These are phyloP conservation scores for Vaccinium darrowii DNA, from an alignment of 148 eudicot species.

Conservation along the genomic window DNA sequence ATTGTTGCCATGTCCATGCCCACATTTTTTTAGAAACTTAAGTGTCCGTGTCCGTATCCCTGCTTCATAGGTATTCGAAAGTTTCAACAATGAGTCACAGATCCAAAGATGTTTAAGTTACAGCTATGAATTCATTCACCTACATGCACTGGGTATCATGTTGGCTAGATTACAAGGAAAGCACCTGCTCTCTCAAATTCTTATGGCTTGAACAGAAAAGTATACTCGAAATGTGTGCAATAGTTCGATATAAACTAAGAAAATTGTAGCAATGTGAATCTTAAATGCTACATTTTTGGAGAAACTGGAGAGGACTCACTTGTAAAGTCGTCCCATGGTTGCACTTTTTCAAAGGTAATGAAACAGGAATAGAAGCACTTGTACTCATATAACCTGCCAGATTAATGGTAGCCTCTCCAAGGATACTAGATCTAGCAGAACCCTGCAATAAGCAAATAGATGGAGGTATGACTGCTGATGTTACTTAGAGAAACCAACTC, in stretches of 20 bases:
- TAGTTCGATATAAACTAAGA: background rate
- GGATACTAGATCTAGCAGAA: constrained; percentile 64
- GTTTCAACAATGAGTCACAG: background rate
- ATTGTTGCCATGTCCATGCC: no score
- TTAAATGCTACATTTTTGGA: background rate
- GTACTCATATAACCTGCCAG: constrained; percentile 46
- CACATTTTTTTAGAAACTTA: no score
- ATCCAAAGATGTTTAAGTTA: background rate
- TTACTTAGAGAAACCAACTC: background rate
- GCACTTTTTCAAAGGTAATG: constrained; percentile 65
- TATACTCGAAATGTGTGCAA: background rate
- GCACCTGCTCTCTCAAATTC: background rate
- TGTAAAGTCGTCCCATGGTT: constrained; percentile 62
- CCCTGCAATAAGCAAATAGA: constrained; percentile 42
- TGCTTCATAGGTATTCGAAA: background rate
- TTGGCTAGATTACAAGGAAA: background rate
- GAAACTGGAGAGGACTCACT: constrained; percentile 30
- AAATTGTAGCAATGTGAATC: background rate
- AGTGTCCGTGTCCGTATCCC: no score
- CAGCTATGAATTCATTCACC: background rate
- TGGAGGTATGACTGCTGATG: background rate
- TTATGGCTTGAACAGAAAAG: no score
- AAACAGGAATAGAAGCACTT: constrained; percentile 42
- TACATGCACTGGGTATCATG: background rate
- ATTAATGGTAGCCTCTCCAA: constrained; percentile 70